phyloP scores from a whole-genome alignment of 2,329 filamentous ascomycete genomes.

The Calycina marina region DNA sequence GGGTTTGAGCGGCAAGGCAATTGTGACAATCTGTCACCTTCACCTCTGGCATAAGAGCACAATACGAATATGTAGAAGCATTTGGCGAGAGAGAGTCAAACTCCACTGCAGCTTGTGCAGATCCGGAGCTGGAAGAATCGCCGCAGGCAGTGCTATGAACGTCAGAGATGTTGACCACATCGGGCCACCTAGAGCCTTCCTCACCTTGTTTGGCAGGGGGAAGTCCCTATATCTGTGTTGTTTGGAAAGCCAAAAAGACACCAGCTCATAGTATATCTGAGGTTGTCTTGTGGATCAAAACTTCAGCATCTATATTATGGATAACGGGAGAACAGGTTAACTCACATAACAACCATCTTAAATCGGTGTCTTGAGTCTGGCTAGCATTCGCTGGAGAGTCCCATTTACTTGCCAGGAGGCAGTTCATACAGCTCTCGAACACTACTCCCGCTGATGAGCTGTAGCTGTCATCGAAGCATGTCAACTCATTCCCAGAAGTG shows the following conservation, averaged over 20 bases:
- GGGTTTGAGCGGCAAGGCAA: slow-evolving; percentile 29
- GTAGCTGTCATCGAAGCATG: slow-evolving; percentile 12
- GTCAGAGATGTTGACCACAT: no score
- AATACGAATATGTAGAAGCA: slow-evolving; percentile 37
- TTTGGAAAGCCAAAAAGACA: slow-evolving; percentile 38
- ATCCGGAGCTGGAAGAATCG: no score
- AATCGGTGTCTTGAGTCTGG: no score
- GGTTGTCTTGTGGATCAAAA: slow-evolving; percentile 38
- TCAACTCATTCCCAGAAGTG: slow-evolving; percentile 15
- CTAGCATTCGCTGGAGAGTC: slow-evolving; percentile 21
- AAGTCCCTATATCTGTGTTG: slow-evolving; percentile 27
- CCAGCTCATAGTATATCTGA: slow-evolving; percentile 38
- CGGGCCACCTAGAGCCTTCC: background rate
- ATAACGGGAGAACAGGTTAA: no score
- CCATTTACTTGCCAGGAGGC: slow-evolving; percentile 30
- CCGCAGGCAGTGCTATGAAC: slow-evolving; percentile 34
- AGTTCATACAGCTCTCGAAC: slow-evolving; percentile 16
- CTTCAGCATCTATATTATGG: no score
- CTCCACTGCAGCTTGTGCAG: slow-evolving; percentile 30
- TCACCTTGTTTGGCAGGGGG: slow-evolving; percentile 36
- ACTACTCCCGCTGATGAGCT: slow-evolving; percentile 7
- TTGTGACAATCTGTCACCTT: slow-evolving; percentile 30
- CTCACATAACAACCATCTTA: no score
- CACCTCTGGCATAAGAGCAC: slow-evolving; percentile 30
- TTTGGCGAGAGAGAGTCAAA: slow-evolving; percentile 34